Conservation (phyloP, 1,139 yeast species). For the Blastobotrys proliferans region DNA sequence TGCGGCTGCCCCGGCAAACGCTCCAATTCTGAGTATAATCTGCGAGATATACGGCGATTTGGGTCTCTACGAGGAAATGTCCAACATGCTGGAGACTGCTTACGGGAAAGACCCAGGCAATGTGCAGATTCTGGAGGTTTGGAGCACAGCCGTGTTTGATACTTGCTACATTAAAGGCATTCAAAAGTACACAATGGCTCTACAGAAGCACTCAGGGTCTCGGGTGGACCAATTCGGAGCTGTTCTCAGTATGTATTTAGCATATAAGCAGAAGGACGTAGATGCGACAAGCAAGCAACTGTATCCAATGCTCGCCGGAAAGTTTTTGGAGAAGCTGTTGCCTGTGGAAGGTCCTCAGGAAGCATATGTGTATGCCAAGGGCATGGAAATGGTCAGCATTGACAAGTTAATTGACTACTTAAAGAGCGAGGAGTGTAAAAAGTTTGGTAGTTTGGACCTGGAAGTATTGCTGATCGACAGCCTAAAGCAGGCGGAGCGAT, state of each 20-base stretch:
- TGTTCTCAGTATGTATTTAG: constrained; percentile 35
- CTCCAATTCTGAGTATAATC: constrained; percentile 48
- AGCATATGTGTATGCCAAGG: constrained; percentile 48
- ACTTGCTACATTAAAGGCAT: constrained; percentile 32
- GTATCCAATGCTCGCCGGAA: constrained; percentile 54
- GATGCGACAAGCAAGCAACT: constrained; percentile 42
- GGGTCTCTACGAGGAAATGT: constrained; percentile 40
- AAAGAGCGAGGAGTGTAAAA: constrained; percentile 30
- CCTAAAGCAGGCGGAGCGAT: constrained; percentile 40
- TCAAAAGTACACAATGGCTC: constrained; percentile 35
- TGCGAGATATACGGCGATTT: constrained; percentile 24
- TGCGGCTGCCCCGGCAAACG: constrained; percentile 50
- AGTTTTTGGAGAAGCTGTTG: constrained; percentile 45
- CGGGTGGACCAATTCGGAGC: constrained; percentile 46
- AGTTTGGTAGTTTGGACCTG: constrained; percentile 54
- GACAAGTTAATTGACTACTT: constrained; percentile 37
- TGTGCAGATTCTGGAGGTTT: constrained; percentile 36
- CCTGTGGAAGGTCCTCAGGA: constrained; percentile 56
- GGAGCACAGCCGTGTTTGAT: constrained; percentile 34
- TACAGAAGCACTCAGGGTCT: constrained; percentile 28
- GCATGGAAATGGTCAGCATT: constrained; percentile 38
- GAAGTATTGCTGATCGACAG: constrained; percentile 49
- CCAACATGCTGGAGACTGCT: constrained; percentile 51
- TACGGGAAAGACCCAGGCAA: constrained; percentile 51
- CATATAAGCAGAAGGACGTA: constrained; percentile 25